These are phyloP conservation scores for Sphaerulina populicola DNA, from an alignment of 2,329 filamentous ascomycete genomes.

Conservation along the genomic window DNA sequence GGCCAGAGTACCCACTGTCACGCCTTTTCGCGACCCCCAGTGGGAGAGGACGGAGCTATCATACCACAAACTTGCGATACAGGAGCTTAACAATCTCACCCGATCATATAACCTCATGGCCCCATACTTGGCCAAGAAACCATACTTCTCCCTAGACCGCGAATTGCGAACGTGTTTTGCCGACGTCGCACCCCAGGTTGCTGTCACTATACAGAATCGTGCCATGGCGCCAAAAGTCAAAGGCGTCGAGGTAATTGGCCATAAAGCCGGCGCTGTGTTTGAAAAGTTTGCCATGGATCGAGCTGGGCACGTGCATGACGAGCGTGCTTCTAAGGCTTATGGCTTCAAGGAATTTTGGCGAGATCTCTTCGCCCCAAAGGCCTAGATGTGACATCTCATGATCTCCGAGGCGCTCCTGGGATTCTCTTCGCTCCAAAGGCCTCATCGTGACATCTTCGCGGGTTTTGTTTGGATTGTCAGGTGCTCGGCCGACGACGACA, in stretches of 20 bases:
- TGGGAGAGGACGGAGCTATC: conserved; percentile 66
- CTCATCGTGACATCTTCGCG: no score
- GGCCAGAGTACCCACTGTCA: conserved; percentile 23
- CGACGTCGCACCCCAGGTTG: conserved; percentile 70
- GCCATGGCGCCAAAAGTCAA: conserved; percentile 45
- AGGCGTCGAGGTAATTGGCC: conserved; percentile 36
- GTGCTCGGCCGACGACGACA: background rate
- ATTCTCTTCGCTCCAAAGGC: no score
- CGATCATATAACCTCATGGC: conserved; percentile 93
- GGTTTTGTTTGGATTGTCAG: background rate
- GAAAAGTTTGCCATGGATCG: conserved; percentile 50
- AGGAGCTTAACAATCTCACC: conserved; percentile 68
- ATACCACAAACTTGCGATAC: conserved; percentile 69
- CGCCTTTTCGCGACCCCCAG: conserved; percentile 63
- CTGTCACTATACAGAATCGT: conserved; percentile 62
- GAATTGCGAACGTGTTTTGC: conserved; percentile 76
- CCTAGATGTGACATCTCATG: background rate
- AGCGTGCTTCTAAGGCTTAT: conserved; percentile 56
- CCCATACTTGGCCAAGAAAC: conserved; percentile 82
- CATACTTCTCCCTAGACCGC: conserved; percentile 75
- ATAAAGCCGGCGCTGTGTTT: conserved; percentile 49
- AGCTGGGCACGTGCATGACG: conserved; percentile 62
- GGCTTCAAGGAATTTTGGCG: conserved; percentile 85
- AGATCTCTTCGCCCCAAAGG: conserved; percentile 54
- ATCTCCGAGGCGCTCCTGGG: background rate